Percentiles rank a stretch among this genome's conserved stretches.
These are phyloP conservation scores for Alopecurus myosuroides DNA, from an alignment of 176 grass and related monocot genomes.

Conservation along the genomic window DNA sequence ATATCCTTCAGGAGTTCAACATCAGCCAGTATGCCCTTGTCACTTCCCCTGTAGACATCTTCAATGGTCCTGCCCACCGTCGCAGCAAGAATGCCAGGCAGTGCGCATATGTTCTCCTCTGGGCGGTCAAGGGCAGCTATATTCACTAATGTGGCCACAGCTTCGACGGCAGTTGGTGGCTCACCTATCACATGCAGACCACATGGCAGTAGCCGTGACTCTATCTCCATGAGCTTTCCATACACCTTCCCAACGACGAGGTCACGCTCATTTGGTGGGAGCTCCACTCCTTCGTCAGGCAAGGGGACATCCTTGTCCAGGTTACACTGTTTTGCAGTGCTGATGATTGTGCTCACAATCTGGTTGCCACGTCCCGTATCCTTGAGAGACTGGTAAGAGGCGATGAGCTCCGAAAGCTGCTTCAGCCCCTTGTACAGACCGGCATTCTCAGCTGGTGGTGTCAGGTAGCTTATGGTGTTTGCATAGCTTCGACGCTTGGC, in stretches of 20 bases:
- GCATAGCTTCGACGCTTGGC: slow-evolving; percentile 97
- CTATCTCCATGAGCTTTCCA: slow-evolving; percentile 98
- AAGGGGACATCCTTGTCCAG: slow-evolving; percentile 93
- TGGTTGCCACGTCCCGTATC: slow-evolving; percentile 86
- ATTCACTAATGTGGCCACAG: slow-evolving; percentile 95
- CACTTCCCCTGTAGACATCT: slow-evolving; percentile 85
- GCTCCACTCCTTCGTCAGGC: slow-evolving; percentile 87
- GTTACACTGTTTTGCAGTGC: slow-evolving; percentile 95
- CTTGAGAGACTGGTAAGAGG: slow-evolving; percentile 96
- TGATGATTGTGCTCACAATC: slow-evolving; percentile 94
- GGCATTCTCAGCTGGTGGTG: slow-evolving; percentile 93
- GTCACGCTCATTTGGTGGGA: slow-evolving; percentile 61
- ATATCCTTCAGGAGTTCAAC: slow-evolving; percentile 95
- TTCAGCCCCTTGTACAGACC: slow-evolving; percentile 99
- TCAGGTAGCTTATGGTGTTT: slow-evolving; percentile 98
- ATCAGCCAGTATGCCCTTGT: slow-evolving; percentile 84
- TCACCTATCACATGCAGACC: slow-evolving; percentile 98
- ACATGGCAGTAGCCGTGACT: slow-evolving; percentile 84
- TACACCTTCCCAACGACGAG: slow-evolving; percentile 92
- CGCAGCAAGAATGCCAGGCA: slow-evolving; percentile 74
- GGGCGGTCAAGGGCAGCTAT: slow-evolving; percentile 91
- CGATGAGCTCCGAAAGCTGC: slow-evolving; percentile 94
- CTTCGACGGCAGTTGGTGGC: slow-evolving; percentile 86
- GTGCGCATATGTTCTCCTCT: slow-evolving; percentile 65
- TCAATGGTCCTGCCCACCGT: slow-evolving; percentile 85